Evolutionary conservation across 768 basidiomycete species (phyloP).

Genomic region (Coprinopsis sp.): DNA sequence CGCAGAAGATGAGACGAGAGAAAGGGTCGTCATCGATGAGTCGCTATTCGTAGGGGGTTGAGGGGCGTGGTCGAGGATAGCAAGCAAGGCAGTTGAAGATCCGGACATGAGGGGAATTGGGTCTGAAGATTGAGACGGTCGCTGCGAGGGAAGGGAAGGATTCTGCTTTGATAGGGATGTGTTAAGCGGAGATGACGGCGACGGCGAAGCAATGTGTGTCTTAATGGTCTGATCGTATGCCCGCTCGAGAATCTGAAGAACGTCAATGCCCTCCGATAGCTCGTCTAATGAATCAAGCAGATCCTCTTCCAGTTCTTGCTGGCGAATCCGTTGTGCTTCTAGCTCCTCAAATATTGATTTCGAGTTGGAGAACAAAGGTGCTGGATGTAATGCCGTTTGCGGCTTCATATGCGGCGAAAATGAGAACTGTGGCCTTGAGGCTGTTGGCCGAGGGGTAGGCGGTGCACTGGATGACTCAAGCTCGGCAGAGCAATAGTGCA

Average conservation of each 20-base stretch:
- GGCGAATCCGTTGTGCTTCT: slow-evolving; percentile 2
- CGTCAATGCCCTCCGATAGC: slow-evolving; percentile 64
- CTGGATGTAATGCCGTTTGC: slow-evolving; percentile 5
- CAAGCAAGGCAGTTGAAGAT: slow-evolving; percentile 66
- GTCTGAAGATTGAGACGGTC: slow-evolving; percentile 13
- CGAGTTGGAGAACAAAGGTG: slow-evolving; percentile 10
- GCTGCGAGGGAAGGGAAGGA: not conserved
- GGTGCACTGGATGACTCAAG: slow-evolving; percentile 26
- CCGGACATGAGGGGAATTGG: slow-evolving; percentile 46
- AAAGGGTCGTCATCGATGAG: slow-evolving; percentile 1
- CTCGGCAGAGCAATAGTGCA: slow-evolving; percentile 79
- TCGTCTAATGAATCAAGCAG: slow-evolving; percentile 48
- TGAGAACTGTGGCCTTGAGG: slow-evolving; percentile 17
- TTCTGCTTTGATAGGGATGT: slow-evolving; percentile 20
- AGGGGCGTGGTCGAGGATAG: slow-evolving; percentile 48
- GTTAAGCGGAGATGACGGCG: slow-evolving; percentile 6
- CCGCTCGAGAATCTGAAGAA: slow-evolving; percentile 62
- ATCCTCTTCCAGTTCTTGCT: slow-evolving; percentile 19
- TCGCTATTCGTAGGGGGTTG: slow-evolving; percentile 1
- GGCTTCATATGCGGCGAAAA: slow-evolving; percentile 25
- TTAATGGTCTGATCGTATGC: slow-evolving; percentile 65
- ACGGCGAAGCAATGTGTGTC: slow-evolving; percentile 45
- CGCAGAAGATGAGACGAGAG: slow-evolving; percentile 2
- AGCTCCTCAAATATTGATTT: slow-evolving; percentile 11
- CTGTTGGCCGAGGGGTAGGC: slow-evolving; percentile 11